Evolutionary conservation across 1,139 yeast species (phyloP), one percentile per base, ranked within the genome.

Genomic region (Zygosaccharomyces pseudobailii): DNA sequence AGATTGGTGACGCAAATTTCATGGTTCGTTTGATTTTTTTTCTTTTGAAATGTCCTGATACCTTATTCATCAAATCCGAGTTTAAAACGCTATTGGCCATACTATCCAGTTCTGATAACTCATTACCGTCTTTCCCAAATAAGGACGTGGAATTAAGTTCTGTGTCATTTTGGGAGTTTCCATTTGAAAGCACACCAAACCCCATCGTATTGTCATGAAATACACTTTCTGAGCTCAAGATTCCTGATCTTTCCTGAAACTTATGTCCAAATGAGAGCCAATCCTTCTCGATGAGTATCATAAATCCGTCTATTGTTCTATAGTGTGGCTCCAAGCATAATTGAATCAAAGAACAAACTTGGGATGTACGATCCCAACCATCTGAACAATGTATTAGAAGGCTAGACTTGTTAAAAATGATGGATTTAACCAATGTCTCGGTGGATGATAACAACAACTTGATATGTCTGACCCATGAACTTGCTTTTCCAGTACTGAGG

Each of bases 311-410:
- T 6, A 87, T 58, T 0, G 98, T 89, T 55, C 98, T 75, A 66
- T 77, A 92, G 62, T 78, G 88, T 0, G 97, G 97, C 65, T 94
- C 98, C 21, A 90, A 72, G 61, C 96, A 87, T 6, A 94, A 69
- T 66, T 92, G 95, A 37, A 90, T 81, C 50, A 92, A 69, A 3
- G 96, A 85, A 7, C 90, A 78, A 1, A 90, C 79, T 62, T 92
- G 97, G 0, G 97, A 80, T 0, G 98, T 94, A 50, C 98, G 73
- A 64, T 92, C 98, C 98, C 98, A 92, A 0, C 98, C 98, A 69
- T 92, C 98, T 0, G 97, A 89, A 63, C 98, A 92, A 68, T 92
- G 98, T 8, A 94, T 78, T 6, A 92, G 65, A 5, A 92, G 79
- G 65, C 90, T 94, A 10, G 95, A 85, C 51, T 84, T 82, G 62